A percentile compares a stretch with the other conserved stretches of the same genome.
phyloP scores from a whole-genome alignment of 805 yeast genomes.

The Saturnispora quitensis region DNA sequence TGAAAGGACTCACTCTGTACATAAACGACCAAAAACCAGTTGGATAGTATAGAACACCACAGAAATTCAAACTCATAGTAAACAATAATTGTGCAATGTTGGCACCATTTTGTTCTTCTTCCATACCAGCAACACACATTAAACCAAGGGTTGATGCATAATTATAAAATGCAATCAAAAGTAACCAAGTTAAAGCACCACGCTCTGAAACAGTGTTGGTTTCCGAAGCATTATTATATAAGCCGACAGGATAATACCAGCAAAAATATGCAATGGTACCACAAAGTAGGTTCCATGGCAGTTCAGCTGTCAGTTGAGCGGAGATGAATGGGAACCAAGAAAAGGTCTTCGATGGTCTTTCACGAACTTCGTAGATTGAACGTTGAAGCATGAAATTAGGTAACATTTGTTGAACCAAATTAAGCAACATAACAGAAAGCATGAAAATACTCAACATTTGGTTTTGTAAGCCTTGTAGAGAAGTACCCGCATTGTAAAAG shows the following conservation, averaged over 20 bases:
- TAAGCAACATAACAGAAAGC: conserved; percentile 48
- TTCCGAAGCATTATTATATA: conserved; percentile 49
- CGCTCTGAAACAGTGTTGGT: conserved; percentile 38
- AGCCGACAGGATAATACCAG: conserved; percentile 69
- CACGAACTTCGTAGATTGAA: conserved; percentile 62
- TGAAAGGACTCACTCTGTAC: conserved; percentile 65
- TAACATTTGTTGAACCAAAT: conserved; percentile 52
- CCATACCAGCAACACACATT: conserved; percentile 48
- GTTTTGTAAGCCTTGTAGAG: conserved; percentile 67
- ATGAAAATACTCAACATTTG: conserved; percentile 73
- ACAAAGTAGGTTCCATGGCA: conserved; percentile 52
- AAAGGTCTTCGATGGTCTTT: conserved; percentile 63
- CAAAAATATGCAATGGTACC: conserved; percentile 58
- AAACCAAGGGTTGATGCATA: conserved; percentile 53
- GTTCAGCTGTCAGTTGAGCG: conserved; percentile 55
- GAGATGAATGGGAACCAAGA: conserved; percentile 54
- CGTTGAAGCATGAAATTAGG: conserved; percentile 56
- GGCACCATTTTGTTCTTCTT: conserved; percentile 55
- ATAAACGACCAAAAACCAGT: conserved; percentile 70
- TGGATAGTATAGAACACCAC: conserved; percentile 65
- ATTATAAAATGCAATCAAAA: conserved; percentile 38
- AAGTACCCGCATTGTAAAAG: conserved; percentile 53
- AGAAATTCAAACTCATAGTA: conserved; percentile 57
- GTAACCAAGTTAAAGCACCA: conserved; percentile 44
- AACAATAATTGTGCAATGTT: conserved; percentile 48